Evolutionary conservation across 1,284 basidiomycete genomes (phyloP).

Genomic region (Rhodofomes roseus): DNA sequence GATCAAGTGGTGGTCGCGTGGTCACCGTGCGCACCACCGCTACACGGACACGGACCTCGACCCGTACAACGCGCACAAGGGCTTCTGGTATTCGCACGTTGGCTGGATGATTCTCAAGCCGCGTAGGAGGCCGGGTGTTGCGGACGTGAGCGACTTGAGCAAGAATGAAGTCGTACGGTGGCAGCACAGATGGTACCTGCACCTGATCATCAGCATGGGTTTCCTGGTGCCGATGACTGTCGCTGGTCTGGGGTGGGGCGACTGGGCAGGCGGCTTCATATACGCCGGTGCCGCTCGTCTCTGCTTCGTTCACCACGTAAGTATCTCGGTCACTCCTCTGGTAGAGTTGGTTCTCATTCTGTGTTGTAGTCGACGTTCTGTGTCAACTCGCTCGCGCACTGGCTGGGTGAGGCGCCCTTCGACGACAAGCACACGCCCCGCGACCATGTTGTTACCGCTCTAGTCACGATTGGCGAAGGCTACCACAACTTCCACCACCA

Average conservation of each 20-base stretch:
- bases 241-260: conserved; percentile 83
- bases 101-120: conserved; percentile 96
- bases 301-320: conserved; percentile 85
- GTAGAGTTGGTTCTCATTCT: too few species aligned
- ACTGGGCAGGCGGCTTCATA: conserved; percentile 81
- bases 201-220: conserved; percentile 70
- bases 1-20: conserved; percentile 94
- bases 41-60: conserved; percentile 96
- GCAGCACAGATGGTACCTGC: conserved; percentile 84
- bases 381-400: conserved; percentile 94
- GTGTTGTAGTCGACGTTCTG: conserved; percentile 81
- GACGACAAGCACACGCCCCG: conserved; percentile 95
- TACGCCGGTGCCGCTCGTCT: conserved; percentile 84
- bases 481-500: conserved; percentile 98
- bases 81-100: conserved; percentile 77
- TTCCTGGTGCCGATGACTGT: conserved; percentile 77
- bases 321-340: conserved; percentile 28
- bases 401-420: conserved; percentile 89
- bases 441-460: conserved; percentile 85
- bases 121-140: conserved; percentile 81
- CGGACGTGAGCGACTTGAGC: conserved; percentile 83
- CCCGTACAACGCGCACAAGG: conserved; percentile 89
- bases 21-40: conserved; percentile 90
- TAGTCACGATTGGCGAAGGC: conserved; percentile 89
- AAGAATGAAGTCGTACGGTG: conserved; percentile 78